Evolutionary conservation across 805 yeast species (phyloP).

Genomic region (Cyberlindnera suaveolens): DNA sequence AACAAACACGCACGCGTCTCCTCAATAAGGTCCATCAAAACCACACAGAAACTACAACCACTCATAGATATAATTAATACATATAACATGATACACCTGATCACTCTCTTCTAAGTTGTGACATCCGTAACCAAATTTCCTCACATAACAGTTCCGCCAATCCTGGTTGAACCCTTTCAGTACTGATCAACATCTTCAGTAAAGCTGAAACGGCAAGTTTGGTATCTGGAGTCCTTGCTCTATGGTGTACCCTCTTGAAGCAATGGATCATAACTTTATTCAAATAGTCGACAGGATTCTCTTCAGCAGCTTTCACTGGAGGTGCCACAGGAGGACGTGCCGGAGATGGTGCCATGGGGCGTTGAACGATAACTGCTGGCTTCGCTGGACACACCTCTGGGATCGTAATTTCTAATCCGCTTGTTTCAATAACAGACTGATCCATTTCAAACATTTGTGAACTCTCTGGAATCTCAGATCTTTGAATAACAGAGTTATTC

Average conservation of each 20-base stretch:
- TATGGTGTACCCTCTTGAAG: slow-evolving; percentile 38
- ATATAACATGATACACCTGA: not conserved
- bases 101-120: slow-evolving; percentile 10
- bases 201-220: slow-evolving; percentile 39
- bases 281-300: slow-evolving; percentile 26
- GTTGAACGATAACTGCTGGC: too few species aligned
- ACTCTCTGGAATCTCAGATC: not conserved
- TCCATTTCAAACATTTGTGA: not conserved
- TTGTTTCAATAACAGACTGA: not conserved
- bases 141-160: slow-evolving; percentile 60
- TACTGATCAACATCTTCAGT: slow-evolving; percentile 32
- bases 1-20: too few species aligned
- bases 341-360: too few species aligned
- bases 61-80: not conserved
- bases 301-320: not conserved
- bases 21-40: too few species aligned
- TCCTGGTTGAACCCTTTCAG: slow-evolving; percentile 55
- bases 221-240: slow-evolving; percentile 49
- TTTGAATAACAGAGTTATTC: not conserved
- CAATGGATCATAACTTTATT: slow-evolving; percentile 39
- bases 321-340: not conserved
- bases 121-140: slow-evolving; percentile 43
- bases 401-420: slow-evolving; percentile 1
- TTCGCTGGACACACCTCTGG: not conserved
- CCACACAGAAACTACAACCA: too few species aligned